These are phyloP conservation scores for Rhodotorula sp. DNA, from an alignment of 1,284 basidiomycete species.

Conservation along the genomic window DNA sequence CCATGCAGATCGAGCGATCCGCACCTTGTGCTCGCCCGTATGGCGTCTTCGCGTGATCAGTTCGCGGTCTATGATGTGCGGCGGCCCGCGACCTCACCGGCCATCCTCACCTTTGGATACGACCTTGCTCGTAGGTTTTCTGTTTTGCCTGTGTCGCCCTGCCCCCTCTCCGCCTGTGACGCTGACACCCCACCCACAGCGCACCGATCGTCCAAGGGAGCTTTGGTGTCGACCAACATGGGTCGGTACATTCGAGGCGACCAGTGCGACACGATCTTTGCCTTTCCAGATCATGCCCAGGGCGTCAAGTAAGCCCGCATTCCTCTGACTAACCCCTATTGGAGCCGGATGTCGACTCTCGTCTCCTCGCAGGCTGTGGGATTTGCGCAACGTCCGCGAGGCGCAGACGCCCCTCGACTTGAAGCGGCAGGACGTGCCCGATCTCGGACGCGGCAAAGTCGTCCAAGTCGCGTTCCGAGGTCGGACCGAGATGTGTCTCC, in stretches of 20 bases:
- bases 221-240: constrained; percentile 19
- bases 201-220: constrained; percentile 5
- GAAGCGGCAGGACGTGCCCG: constrained; percentile 15
- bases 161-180: background rate
- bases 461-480: constrained; percentile 17
- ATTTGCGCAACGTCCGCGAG: constrained; percentile 22
- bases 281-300: constrained; percentile 24
- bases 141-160: background rate
- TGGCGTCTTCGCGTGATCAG: constrained; percentile 15
- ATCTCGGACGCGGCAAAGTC: constrained; percentile 17
- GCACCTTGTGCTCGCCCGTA: constrained; percentile 27
- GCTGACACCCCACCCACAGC: background rate
- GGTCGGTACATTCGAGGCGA: constrained; percentile 32
- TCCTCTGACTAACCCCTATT: too few relatives aligned
- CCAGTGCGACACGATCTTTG: constrained; percentile 24
- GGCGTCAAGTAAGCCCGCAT: constrained; percentile 27
- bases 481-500: constrained; percentile 21
- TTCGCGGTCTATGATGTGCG: constrained; percentile 31
- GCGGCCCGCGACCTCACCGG: background rate
- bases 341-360: too few relatives aligned
- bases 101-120: constrained; percentile 25
- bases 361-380: constrained; percentile 14
- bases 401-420: background rate
- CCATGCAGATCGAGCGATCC: constrained; percentile 21
- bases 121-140: constrained; percentile 13